Evolutionary conservation across 2,329 filamentous ascomycete species (phyloP).

Genomic region (Xylaria sp.): DNA sequence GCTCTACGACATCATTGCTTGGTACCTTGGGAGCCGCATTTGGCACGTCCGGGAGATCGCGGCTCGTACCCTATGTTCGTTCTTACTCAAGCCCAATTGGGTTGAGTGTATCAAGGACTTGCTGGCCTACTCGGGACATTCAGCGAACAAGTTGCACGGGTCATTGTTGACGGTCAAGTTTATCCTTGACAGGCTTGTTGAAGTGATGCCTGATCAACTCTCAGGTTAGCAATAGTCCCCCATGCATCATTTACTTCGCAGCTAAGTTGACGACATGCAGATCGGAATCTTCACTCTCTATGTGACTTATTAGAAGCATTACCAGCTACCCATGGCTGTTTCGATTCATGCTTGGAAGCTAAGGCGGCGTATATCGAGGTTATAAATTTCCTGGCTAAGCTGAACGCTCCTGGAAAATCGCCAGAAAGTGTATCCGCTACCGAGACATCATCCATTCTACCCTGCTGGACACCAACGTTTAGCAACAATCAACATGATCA

Average conservation of each 20-base stretch:
- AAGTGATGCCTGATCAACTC: conserved; percentile 48
- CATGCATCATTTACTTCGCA: not conserved
- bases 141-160: conserved; percentile 61
- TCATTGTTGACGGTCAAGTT: conserved; percentile 59
- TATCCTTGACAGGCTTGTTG: conserved; percentile 55
- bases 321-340: conserved; percentile 14
- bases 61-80: conserved; percentile 70
- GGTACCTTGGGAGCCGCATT: conserved; percentile 67
- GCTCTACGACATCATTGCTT: conserved; percentile 60
- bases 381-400: conserved; percentile 30
- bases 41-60: conserved; percentile 86
- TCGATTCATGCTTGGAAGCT: conserved; percentile 32
- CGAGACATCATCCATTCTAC: not conserved
- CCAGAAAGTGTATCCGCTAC: not conserved
- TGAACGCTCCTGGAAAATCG: not conserved
- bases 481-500: conserved; percentile 1
- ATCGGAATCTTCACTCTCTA: conserved; percentile 22
- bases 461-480: not conserved
- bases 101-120: conserved; percentile 44
- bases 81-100: conserved; percentile 58
- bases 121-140: conserved; percentile 37
- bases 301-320: conserved; percentile 26
- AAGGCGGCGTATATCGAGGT: conserved; percentile 40
- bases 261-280: conserved; percentile 22
- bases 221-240: conserved; percentile 44